These are phyloP conservation scores for Nicotiana sylvestris DNA, from an alignment of 257 asterid species.

Conservation along the genomic window DNA sequence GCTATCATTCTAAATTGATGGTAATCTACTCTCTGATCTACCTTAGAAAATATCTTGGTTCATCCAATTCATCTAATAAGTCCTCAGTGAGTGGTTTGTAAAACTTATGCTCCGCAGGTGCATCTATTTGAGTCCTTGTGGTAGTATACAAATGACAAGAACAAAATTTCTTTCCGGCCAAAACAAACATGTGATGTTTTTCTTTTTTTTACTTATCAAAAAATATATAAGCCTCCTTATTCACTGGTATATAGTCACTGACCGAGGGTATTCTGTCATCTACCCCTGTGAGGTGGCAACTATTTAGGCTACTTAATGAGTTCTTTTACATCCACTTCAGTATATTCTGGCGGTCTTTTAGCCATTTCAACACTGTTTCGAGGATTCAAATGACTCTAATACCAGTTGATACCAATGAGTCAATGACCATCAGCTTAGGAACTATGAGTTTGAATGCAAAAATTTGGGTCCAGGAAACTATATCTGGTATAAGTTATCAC, in stretches of 20 bases:
- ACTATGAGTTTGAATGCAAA: not conserved
- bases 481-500: not conserved
- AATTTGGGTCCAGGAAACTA: not conserved
- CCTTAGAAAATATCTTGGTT: not conserved
- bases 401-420: not conserved
- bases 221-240: too few species aligned
- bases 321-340: too few species aligned
- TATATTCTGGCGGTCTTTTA: too few species aligned
- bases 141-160: not conserved
- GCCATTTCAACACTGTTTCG: too few species aligned
- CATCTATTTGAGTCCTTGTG: not conserved
- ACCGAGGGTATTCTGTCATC: too few species aligned
- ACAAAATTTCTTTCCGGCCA: not conserved
- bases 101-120: not conserved
- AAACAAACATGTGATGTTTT: not conserved
- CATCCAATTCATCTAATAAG: not conserved
- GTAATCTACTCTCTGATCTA: not conserved
- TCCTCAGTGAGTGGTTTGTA: not conserved
- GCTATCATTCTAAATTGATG: not conserved
- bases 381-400: too few species aligned
- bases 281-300: too few species aligned
- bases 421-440: not conserved
- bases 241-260: too few species aligned
- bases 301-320: too few species aligned
- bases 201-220: too few species aligned